Evolutionary conservation across 2,329 filamentous ascomycete genomes (phyloP).

Genomic region (Pseudocercospora pini-densiflorae): DNA sequence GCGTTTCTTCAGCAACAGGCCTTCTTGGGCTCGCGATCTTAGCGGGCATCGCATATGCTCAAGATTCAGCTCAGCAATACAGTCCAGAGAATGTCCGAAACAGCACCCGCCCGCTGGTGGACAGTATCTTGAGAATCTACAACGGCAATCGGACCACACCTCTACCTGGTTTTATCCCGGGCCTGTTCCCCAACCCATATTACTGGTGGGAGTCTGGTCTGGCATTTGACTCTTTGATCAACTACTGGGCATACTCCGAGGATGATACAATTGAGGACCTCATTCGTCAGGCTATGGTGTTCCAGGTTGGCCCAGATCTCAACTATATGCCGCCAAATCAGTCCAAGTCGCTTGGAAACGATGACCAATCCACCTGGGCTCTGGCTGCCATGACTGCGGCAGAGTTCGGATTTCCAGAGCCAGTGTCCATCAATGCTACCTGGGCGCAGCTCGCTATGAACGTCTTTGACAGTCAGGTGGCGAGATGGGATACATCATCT

Average conservation of each 20-base stretch:
- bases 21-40: not conserved
- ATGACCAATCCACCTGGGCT: constrained; percentile 76
- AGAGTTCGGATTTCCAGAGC: constrained; percentile 70
- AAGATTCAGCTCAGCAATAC: not conserved
- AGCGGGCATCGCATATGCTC: not conserved
- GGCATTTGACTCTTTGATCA: constrained; percentile 69
- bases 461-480: constrained; percentile 76
- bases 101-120: not conserved
- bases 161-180: constrained; percentile 23
- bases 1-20: not conserved
- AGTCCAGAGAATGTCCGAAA: not conserved
- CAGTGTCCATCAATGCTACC: constrained; percentile 21
- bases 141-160: constrained; percentile 15
- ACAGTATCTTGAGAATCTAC: constrained; percentile 29
- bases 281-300: constrained; percentile 62
- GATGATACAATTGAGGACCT: constrained; percentile 66
- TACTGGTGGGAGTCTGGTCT: constrained; percentile 70
- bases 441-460: constrained; percentile 75
- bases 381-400: constrained; percentile 79
- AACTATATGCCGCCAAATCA: constrained; percentile 63
- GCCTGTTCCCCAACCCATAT: constrained; percentile 34
- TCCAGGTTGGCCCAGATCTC: constrained; percentile 62
- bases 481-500: constrained; percentile 67
- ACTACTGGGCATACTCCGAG: constrained; percentile 70
- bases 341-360: constrained; percentile 48